These are phyloP conservation scores for Sequoia sempervirens DNA, from an alignment of 75 land plant species.

Conservation along the genomic window DNA sequence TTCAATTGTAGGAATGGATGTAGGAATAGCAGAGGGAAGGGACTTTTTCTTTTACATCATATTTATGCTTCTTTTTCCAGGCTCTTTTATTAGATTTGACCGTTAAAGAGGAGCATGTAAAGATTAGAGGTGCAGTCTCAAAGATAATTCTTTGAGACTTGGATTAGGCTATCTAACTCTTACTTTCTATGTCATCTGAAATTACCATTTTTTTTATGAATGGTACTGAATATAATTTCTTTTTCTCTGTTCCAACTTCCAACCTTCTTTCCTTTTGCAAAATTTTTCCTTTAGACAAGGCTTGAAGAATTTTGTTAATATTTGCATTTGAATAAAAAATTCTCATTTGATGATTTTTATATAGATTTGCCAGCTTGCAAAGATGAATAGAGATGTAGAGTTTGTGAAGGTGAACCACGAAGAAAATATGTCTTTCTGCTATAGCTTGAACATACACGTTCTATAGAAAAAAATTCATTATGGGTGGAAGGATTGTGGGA, in stretches of 20 bases:
- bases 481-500: too few species aligned
- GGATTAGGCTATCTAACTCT: background rate
- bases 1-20: background rate
- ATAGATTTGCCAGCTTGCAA: constrained; percentile 65
- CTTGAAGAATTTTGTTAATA: background rate
- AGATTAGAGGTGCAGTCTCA: background rate
- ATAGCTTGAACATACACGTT: constrained; percentile 54
- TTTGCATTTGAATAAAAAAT: background rate
- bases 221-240: too few species aligned
- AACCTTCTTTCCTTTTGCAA: background rate
- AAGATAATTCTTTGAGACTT: too few species aligned
- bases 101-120: background rate
- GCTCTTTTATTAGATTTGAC: too few species aligned
- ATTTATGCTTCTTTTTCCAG: background rate
- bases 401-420: constrained; percentile 69
- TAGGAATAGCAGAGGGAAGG: too few species aligned
- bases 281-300: too few species aligned
- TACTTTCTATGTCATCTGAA: background rate
- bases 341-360: background rate
- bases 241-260: too few species aligned
- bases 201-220: background rate
- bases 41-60: too few species aligned
- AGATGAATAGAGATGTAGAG: constrained; percentile 35
- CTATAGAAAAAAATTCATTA: too few species aligned
- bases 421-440: constrained; percentile 57